Evolutionary conservation across 2,329 filamentous ascomycete genomes (phyloP).

Genomic region (Sporothrix pallida): DNA sequence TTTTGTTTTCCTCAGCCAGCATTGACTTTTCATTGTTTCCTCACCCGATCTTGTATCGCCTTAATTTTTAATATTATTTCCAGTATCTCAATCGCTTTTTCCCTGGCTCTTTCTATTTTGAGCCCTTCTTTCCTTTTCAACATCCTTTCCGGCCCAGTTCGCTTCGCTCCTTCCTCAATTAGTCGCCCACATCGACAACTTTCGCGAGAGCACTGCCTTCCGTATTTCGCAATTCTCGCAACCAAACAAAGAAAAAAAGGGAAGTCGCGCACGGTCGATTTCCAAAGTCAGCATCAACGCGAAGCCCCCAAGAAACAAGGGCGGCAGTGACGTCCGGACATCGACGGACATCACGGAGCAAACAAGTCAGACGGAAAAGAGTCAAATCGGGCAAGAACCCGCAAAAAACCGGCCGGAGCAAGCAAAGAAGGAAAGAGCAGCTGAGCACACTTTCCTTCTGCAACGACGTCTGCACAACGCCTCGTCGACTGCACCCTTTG

Average conservation of each 20-base stretch:
- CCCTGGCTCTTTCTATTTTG: neutral
- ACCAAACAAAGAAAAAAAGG: neutral
- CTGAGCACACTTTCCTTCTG: neutral
- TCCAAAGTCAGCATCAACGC: neutral
- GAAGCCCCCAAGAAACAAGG: neutral
- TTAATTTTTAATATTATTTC: neutral
- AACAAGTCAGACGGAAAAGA: constrained; percentile 1
- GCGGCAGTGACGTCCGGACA: constrained; percentile 4
- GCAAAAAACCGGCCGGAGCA: neutral
- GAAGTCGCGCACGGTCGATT: neutral
- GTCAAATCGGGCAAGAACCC: neutral
- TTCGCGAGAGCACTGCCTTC: neutral
- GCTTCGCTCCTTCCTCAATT: constrained; percentile 12
- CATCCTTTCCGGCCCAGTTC: constrained; percentile 4
- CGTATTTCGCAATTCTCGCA: neutral
- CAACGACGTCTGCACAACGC: neutral
- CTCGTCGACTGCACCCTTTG: neutral
- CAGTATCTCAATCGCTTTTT: neutral
- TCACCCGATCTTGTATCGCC: neutral
- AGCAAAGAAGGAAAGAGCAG: neutral
- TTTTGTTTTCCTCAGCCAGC: constrained; percentile 18
- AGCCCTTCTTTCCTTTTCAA: constrained; percentile 6
- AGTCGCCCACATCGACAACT: neutral
- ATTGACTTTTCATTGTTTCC: neutral
- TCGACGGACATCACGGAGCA: constrained; percentile 10